Base-by-base conservation (phyloP, 129 eudicot species). In the Scalesia atractyloides region DNA sequence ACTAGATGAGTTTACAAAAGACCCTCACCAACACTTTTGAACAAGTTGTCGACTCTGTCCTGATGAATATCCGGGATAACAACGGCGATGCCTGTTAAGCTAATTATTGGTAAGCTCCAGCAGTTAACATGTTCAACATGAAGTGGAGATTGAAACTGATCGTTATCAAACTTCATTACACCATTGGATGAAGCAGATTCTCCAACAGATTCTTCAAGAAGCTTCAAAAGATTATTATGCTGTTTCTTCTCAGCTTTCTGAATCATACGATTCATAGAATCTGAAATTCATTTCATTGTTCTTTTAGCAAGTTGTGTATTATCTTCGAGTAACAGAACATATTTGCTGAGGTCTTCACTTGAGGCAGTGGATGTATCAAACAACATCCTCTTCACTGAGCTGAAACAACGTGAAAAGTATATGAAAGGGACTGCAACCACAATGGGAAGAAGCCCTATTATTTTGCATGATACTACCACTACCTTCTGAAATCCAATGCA, bases 91-190 rank as follows among this genome's bases (percentile, higher is more conserved):
- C 70, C 41, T 43, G 52, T 43, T 65, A 65, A 65, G 70, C 22
- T 65, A 19, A 43, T 19, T 65, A 65, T 18, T 18, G 70, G 70
- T 65, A 65, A 65, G 53, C 70, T 65, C 70, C 53, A 65, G 41
- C 51, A 41, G 9, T 65, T 65, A 43, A 65, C 52, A 36, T 15
- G 52, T 19, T 39, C 51, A 37, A 64, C 70, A 43, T 11, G 12
- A 65, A 37, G 36, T 17, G 18, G 18, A 17, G 52, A 17, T 65
- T 10, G 70, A 65, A 65, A 2, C 12, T 43, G 52, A 10, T 65
- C 36, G 9, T 1, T 41, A 33, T 65, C 70, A 10, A 65, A 65
- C 1, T 5, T 9, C 70, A 16, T 36, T 4, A 65, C 70, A 11
- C 53, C 70, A 6, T 65, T 8, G 34, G 19, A 65, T 18, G 26